A percentile compares a stretch with the other conserved stretches of the same genome.
These are phyloP conservation scores for Saccharomycopsis fodiens DNA, from an alignment of 805 yeast genomes.

Conservation along the genomic window DNA sequence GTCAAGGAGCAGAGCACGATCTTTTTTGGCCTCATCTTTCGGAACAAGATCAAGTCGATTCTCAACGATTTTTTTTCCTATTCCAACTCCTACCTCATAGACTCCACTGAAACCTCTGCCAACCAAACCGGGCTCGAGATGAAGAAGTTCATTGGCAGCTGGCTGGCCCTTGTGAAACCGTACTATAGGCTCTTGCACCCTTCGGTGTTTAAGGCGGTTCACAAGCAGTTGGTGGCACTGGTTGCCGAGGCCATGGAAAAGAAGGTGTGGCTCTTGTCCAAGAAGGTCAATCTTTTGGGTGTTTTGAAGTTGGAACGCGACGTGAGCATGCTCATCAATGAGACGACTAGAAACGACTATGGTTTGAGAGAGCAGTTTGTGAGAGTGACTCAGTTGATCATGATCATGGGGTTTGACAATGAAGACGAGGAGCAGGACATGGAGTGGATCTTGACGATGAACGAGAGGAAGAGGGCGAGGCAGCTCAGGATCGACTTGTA, in stretches of 20 bases:
- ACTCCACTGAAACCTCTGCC: constrained; percentile 21
- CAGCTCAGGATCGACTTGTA: constrained; percentile 41
- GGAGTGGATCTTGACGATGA: constrained; percentile 73
- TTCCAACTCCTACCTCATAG: constrained; percentile 23
- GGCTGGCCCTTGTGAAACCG: constrained; percentile 62
- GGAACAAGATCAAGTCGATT: constrained; percentile 35
- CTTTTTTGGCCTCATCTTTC: constrained; percentile 42
- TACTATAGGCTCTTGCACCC: constrained; percentile 51
- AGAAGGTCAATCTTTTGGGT: constrained; percentile 74
- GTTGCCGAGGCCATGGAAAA: constrained; percentile 55
- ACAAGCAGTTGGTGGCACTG: constrained; percentile 42
- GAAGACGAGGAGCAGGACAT: constrained; percentile 23
- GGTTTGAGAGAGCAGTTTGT: constrained; percentile 70
- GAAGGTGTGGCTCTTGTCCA: constrained; percentile 57
- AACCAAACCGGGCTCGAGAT: constrained; percentile 30
- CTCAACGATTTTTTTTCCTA: constrained; percentile 34
- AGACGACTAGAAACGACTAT: constrained; percentile 66
- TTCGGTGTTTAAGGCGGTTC: constrained; percentile 42
- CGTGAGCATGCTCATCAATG: constrained; percentile 62
- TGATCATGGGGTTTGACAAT: constrained; percentile 56
- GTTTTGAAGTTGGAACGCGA: constrained; percentile 79
- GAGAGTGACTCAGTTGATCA: constrained; percentile 75
- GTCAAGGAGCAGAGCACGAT: constrained; percentile 34
- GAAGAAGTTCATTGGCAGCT: constrained; percentile 48
- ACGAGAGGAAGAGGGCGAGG: constrained; percentile 61